These are phyloP conservation scores for Gyrodon lividus DNA, from an alignment of 768 basidiomycete genomes.

Conservation along the genomic window DNA sequence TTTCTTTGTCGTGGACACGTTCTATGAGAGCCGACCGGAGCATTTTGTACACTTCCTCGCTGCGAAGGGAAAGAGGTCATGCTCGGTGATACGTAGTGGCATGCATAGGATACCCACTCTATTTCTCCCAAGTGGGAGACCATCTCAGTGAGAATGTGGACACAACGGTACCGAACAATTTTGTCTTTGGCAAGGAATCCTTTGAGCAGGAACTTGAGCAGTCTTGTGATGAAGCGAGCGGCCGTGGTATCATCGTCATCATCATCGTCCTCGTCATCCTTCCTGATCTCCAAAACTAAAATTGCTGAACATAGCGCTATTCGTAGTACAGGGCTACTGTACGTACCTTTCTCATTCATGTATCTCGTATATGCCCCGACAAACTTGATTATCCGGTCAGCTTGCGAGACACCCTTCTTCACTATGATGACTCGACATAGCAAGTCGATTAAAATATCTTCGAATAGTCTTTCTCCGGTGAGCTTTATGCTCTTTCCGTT, in stretches of 20 bases:
- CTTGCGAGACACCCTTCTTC: slow-evolving; percentile 79
- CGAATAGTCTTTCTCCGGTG: slow-evolving; percentile 76
- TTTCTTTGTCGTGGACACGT: slow-evolving; percentile 78
- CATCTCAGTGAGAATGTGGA: slow-evolving; percentile 77
- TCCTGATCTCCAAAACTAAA: slow-evolving; percentile 38
- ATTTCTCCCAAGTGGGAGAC: slow-evolving; percentile 79
- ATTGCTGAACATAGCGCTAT: not conserved
- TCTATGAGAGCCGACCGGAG: slow-evolving; percentile 67
- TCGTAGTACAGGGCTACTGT: not conserved
- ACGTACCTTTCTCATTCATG: slow-evolving; percentile 72
- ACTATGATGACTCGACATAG: slow-evolving; percentile 60
- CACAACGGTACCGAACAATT: slow-evolving; percentile 74
- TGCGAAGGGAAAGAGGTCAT: slow-evolving; percentile 30
- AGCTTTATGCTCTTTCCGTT: slow-evolving; percentile 53
- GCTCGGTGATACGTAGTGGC: not conserved
- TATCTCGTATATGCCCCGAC: slow-evolving; percentile 75
- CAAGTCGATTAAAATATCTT: slow-evolving; percentile 59
- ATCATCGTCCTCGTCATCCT: slow-evolving; percentile 42
- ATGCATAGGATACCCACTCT: slow-evolving; percentile 55
- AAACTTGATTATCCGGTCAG: slow-evolving; percentile 81
- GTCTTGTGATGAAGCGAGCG: slow-evolving; percentile 63
- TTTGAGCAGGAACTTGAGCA: slow-evolving; percentile 70
- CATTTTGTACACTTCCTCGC: slow-evolving; percentile 69
- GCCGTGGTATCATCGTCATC: slow-evolving; percentile 67
- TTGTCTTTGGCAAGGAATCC: slow-evolving; percentile 90